A percentile compares a stretch with the other conserved stretches of the same genome.
Conservation (phyloP, 495 filamentous ascomycete genomes). For the Polyplosphaeria fusca region DNA sequence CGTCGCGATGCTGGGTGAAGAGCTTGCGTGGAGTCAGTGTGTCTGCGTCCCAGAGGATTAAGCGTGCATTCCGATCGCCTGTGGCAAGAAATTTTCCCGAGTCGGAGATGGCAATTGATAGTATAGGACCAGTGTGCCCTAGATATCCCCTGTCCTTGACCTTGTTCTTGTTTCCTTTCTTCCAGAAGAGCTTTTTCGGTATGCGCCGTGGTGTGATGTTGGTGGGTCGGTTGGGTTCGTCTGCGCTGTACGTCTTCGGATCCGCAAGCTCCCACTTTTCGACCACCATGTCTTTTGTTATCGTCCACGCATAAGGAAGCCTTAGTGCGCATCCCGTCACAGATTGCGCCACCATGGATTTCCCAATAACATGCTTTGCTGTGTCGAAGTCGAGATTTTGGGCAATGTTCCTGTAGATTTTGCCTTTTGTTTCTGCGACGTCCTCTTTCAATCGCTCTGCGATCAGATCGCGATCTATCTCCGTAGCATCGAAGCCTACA, state of each 20-base stretch:
- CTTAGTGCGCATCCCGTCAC: constrained; percentile 76
- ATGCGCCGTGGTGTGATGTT: constrained; percentile 63
- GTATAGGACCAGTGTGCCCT: constrained; percentile 71
- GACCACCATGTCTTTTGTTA: constrained; percentile 77
- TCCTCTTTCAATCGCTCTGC: constrained; percentile 87
- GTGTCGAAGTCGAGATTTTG: constrained; percentile 60
- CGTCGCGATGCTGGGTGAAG: constrained; percentile 88
- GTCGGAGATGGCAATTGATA: constrained; percentile 79
- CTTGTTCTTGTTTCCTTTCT: constrained; percentile 48
- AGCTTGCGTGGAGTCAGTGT: constrained; percentile 73
- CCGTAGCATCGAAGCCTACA: constrained; percentile 84
- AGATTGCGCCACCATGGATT: constrained; percentile 64
- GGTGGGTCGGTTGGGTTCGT: constrained; percentile 53
- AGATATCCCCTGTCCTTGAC: constrained; percentile 58
- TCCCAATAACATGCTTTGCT: constrained; percentile 66
- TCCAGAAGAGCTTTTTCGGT: constrained; percentile 67
- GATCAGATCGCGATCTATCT: constrained; percentile 88
- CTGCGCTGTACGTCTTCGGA: constrained; percentile 41
- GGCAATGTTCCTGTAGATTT: constrained; percentile 75
- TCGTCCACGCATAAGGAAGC: constrained; percentile 77
- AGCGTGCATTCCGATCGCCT: constrained; percentile 73
- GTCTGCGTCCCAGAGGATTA: constrained; percentile 82
- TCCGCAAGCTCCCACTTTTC: constrained; percentile 80
- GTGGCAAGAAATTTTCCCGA: constrained; percentile 90
- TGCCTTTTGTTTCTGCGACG: constrained; percentile 89